These are phyloP conservation scores for Prunus kanzakura DNA, from an alignment of 306 rosid species.

Conservation along the genomic window DNA sequence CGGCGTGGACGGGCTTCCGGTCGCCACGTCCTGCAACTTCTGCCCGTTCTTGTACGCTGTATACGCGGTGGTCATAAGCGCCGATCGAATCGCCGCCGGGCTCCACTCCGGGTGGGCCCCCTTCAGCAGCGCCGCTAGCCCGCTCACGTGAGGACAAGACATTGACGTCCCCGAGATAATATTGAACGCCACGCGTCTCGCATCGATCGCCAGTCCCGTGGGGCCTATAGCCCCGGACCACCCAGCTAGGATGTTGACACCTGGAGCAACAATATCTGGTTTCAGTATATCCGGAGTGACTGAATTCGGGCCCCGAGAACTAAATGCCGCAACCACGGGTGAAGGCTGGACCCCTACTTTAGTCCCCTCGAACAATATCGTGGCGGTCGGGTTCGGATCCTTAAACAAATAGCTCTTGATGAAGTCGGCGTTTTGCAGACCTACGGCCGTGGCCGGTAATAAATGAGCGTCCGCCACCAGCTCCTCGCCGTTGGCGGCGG, in stretches of 20 bases:
- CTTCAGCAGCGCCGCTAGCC: slow-evolving; percentile 63
- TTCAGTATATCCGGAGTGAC: slow-evolving; percentile 55
- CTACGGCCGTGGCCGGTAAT: slow-evolving; percentile 55
- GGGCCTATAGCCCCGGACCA: slow-evolving; percentile 48
- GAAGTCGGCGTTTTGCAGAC: slow-evolving; percentile 35
- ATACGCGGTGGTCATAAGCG: slow-evolving; percentile 81
- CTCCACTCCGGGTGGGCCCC: slow-evolving; percentile 74
- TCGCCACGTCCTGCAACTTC: slow-evolving; percentile 39
- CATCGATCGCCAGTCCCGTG: slow-evolving; percentile 29
- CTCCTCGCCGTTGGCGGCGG: slow-evolving; percentile 50
- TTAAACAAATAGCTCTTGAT: slow-evolving; percentile 44
- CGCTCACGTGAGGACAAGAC: slow-evolving; percentile 93
- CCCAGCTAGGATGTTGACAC: slow-evolving; percentile 73
- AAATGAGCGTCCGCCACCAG: slow-evolving; percentile 69
- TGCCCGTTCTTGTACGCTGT: slow-evolving; percentile 42
- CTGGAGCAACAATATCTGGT: slow-evolving; percentile 85
- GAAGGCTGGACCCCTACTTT: slow-evolving; percentile 57
- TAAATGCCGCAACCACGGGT: slow-evolving; percentile 78
- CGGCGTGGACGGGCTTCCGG: slow-evolving; percentile 58
- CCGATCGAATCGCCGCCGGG: slow-evolving; percentile 73
- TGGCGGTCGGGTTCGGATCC: slow-evolving; percentile 44
- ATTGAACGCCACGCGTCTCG: slow-evolving; percentile 77
- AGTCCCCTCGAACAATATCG: slow-evolving; percentile 57
- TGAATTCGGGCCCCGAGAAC: slow-evolving; percentile 71
- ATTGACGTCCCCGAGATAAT: slow-evolving; percentile 82